A percentile compares a stretch with the other conserved stretches of the same genome.
phyloP scores from a whole-genome alignment of 2,329 filamentous ascomycete genomes.

The Zymoseptoria brevis region DNA sequence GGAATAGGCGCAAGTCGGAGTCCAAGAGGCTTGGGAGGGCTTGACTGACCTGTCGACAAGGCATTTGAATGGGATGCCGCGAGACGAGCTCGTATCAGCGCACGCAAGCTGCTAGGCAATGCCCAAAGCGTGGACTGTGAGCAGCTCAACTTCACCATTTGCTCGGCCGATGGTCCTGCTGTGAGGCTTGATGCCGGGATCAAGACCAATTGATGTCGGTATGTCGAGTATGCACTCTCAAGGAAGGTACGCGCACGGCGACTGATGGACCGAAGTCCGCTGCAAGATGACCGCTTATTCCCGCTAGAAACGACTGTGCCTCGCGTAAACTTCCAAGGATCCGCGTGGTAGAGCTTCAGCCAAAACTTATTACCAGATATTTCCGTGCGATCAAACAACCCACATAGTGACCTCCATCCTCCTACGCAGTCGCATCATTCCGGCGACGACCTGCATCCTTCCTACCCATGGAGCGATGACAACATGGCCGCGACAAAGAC shows the following conservation, averaged over 20 bases:
- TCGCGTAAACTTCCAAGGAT: not conserved
- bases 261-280: not conserved
- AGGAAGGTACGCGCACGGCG: not conserved
- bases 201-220: not conserved
- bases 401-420: not conserved
- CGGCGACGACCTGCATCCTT: not conserved
- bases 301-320: not conserved
- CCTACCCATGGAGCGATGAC: conserved; percentile 26
- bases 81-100: conserved; percentile 16
- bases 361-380: not conserved
- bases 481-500: conserved; percentile 34
- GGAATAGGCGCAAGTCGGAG: not conserved
- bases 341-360: not conserved
- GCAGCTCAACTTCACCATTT: conserved; percentile 12
- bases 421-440: conserved; percentile 1
- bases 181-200: not conserved
- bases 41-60: conserved; percentile 17
- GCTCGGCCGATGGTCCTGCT: not conserved
- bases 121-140: conserved; percentile 11
- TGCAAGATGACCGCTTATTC: not conserved
- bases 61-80: conserved; percentile 5
- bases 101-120: conserved; percentile 13
- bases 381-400: not conserved
- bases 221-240: no score
- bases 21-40: not conserved